Conservation (phyloP, 306 rosid species). For the Vigna angularis region DNA sequence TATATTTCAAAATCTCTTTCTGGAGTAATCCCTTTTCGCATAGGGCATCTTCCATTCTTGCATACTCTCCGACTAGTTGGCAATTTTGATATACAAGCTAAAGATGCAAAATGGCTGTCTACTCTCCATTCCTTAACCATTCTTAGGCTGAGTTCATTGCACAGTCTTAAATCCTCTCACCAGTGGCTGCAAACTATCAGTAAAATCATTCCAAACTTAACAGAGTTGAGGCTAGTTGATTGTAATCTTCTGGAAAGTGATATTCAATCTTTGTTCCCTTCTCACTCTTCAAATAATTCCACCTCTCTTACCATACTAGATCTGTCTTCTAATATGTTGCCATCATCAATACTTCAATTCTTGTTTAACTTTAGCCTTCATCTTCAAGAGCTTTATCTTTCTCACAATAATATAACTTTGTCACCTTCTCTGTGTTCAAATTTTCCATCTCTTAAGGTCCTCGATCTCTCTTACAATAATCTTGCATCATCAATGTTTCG, state of each 20-base stretch:
- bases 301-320: not conserved
- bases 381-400: no score
- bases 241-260: not conserved
- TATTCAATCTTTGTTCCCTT: not conserved
- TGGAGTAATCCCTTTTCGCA: no score
- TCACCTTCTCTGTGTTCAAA: no score
- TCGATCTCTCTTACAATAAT: no score
- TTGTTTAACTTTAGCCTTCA: no score
- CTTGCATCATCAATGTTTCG: no score
- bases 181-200: not conserved
- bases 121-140: not conserved
- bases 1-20: not conserved
- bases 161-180: not conserved
- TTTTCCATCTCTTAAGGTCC: no score
- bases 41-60: constrained; percentile 5
- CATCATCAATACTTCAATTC: not conserved
- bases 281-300: not conserved
- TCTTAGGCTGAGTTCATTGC: not conserved
- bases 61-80: not conserved
- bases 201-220: constrained; percentile 12
- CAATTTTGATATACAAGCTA: not conserved
- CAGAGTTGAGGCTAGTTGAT: not conserved
- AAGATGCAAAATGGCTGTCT: constrained; percentile 4
- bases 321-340: not conserved
- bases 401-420: no score